Conservation (phyloP, 2,329 filamentous ascomycete genomes). For the Dactylellina cionopaga region DNA sequence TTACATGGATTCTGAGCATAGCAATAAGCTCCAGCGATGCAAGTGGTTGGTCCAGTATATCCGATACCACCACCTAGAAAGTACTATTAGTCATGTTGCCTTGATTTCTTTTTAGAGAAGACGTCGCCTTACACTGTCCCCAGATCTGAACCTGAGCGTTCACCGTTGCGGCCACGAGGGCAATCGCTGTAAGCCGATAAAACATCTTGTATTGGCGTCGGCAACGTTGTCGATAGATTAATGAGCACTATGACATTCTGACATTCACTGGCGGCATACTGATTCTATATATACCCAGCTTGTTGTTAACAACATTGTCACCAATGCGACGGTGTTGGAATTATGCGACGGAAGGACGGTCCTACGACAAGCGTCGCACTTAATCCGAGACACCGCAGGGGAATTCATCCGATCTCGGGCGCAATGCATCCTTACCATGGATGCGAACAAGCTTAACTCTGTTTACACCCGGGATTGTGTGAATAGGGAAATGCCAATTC, state of each 20-base stretch:
- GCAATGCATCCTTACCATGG: too few relatives aligned
- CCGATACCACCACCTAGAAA: slow-evolving; percentile 28
- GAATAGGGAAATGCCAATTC: too few relatives aligned
- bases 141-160: slow-evolving; percentile 18
- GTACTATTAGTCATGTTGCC: not conserved
- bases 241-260: too few relatives aligned
- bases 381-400: not conserved
- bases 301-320: too few relatives aligned
- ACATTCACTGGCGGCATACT: too few relatives aligned
- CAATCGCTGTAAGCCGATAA: slow-evolving; percentile 9
- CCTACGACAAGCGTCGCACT: not conserved
- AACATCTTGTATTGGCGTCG: slow-evolving; percentile 1
- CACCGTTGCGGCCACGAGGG: slow-evolving; percentile 15
- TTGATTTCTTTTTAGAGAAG: not conserved
- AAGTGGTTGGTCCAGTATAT: slow-evolving; percentile 15
- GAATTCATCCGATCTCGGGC: slow-evolving; percentile 1
- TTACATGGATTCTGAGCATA: slow-evolving; percentile 30
- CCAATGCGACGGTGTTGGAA: not conserved
- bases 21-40: slow-evolving; percentile 23
- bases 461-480: too few relatives aligned
- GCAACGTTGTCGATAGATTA: not conserved
- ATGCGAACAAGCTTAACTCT: too few relatives aligned
- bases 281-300: too few relatives aligned
- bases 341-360: slow-evolving; percentile 6
- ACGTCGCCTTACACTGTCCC: slow-evolving; percentile 27